Base-by-base conservation (phyloP, 2,329 filamentous ascomycete genomes). In the Purpureocillium takamizusanense region DNA sequence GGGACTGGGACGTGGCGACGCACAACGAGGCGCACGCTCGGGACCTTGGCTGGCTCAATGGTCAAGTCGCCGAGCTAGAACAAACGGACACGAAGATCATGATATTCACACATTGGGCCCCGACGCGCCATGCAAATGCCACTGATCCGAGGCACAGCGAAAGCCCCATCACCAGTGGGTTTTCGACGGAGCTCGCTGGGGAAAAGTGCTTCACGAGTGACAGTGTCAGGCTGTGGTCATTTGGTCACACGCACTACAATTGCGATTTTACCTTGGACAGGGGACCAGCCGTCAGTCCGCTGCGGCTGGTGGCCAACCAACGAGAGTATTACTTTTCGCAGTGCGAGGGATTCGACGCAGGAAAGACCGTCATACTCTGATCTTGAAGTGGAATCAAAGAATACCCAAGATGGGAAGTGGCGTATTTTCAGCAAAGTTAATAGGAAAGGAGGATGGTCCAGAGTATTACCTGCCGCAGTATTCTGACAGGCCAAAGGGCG, bases 171-270 rank as follows among this genome's bases (percentile, higher is more conserved):
- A 34, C 30, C 2, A 49, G 52, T 2, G 59, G 46, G 4, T 70
- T 72, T 43, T 51, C 54, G 0, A 68, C 63, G 0, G 61, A 71
- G 40, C 40, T 71, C 27, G 48, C 49, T 0, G 18, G 21, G 0
- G 51, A 67, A 42, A 2, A 4, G 4, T 68, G 62, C 45, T 71
- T 60, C 49, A 47, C 5, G 2, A 57, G 46, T 21, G 17, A 15
- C 0, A 48, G 41, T 2, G 64, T 70, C 14, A 61, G 53, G 46
- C 23, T 66, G 0, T 73, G 66, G 68, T 67, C 58, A 0, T 72
- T 70, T 51, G 67, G 68, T 1, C 67, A 72, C 42, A 72, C 67
- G 10, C 66, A 71, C 44, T 68, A 56, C 45, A 69, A 66, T 40
- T 69, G 65, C 46, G 58, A 63, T 30, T 65, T 62, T 40, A 18